phyloP scores from a whole-genome alignment of 2,329 filamentous ascomycete species.

The Aspergillus sp. region DNA sequence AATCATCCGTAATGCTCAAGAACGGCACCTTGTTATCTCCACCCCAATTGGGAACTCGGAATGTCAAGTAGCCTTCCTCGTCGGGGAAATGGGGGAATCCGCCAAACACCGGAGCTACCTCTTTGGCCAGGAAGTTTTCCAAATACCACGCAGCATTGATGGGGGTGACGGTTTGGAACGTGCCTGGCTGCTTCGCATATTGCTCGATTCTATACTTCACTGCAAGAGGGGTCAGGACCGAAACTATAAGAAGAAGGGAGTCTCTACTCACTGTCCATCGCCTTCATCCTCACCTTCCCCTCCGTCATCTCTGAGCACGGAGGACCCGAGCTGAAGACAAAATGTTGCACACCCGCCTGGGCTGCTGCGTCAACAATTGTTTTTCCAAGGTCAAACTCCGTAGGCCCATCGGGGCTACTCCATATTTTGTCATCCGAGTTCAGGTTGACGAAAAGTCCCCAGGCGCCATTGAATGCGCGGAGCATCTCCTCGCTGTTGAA shows the following conservation, averaged over 20 bases:
- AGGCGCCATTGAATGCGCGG: too few species aligned
- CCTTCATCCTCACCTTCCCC: constrained; percentile 23
- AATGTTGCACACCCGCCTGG: constrained; percentile 26
- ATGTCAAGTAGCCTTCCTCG: constrained; percentile 30
- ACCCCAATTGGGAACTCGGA: constrained; percentile 33
- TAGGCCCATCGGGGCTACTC: constrained; percentile 9
- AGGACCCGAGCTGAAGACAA: constrained; percentile 31
- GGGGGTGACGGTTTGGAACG: constrained; percentile 30
- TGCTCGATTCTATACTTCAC: constrained; percentile 32
- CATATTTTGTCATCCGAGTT: background rate
- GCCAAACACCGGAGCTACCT: constrained; percentile 30
- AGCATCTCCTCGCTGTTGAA: too few species aligned
- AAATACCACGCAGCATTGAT: constrained; percentile 38
- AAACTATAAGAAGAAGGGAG: too few species aligned
- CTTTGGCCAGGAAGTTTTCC: constrained; percentile 34
- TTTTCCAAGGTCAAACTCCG: constrained; percentile 31
- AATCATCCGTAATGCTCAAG: constrained; percentile 36
- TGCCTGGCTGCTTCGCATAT: constrained; percentile 24
- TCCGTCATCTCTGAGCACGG: constrained; percentile 26
- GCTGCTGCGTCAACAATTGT: constrained; percentile 25
- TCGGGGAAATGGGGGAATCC: constrained; percentile 35
- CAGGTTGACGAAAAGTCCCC: too few species aligned
- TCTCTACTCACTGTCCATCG: constrained; percentile 26
- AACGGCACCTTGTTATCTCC: constrained; percentile 33
- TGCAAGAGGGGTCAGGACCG: background rate